Percentiles rank a stretch among this genome's conserved stretches.
Conservation (phyloP, 179 eudicot species). For the Carnegiea gigantea region DNA sequence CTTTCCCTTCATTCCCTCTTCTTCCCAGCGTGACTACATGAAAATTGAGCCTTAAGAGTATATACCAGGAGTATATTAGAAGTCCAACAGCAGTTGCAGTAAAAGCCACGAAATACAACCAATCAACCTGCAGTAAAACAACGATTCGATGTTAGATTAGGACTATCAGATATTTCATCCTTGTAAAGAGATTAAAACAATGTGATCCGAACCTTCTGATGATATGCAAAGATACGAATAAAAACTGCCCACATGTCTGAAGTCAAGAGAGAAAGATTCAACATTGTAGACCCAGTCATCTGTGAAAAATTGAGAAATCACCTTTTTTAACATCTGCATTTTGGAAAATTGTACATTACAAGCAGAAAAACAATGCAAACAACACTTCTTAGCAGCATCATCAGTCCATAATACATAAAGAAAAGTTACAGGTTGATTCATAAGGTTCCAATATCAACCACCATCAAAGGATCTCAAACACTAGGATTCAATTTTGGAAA, state of each 20-base stretch:
- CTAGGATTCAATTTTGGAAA: too few species aligned
- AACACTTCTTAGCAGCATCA: background rate
- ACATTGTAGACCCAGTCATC: constrained; percentile 83
- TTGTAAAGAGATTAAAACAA: background rate
- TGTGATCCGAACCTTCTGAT: constrained; percentile 52
- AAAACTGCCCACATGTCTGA: constrained; percentile 93
- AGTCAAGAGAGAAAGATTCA: constrained; percentile 73
- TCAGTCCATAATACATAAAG: too few species aligned
- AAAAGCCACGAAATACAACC: constrained; percentile 79
- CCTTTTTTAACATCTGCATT: background rate
- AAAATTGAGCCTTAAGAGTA: background rate
- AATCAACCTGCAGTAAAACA: constrained; percentile 66
- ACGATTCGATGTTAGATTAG: constrained; percentile 16
- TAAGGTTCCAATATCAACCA: too few species aligned
- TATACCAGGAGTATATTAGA: constrained; percentile 72
- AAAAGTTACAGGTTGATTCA: too few species aligned
- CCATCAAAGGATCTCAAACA: too few species aligned
- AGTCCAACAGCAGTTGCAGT: constrained; percentile 70
- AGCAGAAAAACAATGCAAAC: background rate
- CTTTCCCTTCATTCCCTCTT: too few species aligned
- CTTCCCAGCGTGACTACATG: too few species aligned
- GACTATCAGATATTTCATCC: background rate
- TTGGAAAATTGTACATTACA: background rate
- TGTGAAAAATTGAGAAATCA: constrained; percentile 27
- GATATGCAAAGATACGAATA: constrained; percentile 77